Evolutionary conservation across 2,329 filamentous ascomycete genomes (phyloP).

Genomic region (Fusarium succisae): DNA sequence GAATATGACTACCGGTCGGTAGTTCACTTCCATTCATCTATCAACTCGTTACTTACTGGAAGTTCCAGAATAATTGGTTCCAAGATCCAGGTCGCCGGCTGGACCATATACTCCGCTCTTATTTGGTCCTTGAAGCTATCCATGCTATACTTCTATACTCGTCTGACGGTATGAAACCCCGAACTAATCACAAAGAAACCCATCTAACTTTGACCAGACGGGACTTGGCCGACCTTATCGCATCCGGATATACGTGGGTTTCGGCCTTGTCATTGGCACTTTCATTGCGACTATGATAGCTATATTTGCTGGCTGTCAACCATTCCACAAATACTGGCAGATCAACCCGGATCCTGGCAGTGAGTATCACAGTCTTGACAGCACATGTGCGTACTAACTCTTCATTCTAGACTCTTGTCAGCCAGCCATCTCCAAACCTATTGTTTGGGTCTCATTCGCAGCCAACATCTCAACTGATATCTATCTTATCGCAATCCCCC

Average conservation of each 20-base stretch:
- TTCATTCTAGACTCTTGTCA: constrained; percentile 53
- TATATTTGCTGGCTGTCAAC: constrained; percentile 61
- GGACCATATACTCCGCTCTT: constrained; percentile 61
- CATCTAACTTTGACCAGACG: constrained; percentile 41
- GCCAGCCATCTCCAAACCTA: constrained; percentile 57
- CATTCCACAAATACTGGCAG: constrained; percentile 65
- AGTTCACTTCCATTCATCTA: no score
- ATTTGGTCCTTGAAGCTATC: constrained; percentile 65
- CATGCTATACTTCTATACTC: constrained; percentile 64
- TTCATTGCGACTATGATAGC: constrained; percentile 60
- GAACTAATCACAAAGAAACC: rapidly evolving
- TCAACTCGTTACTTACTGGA: background rate
- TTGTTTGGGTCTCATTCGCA: constrained; percentile 60
- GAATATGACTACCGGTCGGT: constrained; percentile 52
- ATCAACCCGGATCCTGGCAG: constrained; percentile 66
- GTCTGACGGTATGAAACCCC: constrained; percentile 53
- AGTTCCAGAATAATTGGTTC: constrained; percentile 57
- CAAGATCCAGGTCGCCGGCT: constrained; percentile 64
- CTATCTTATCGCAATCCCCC: constrained; percentile 65
- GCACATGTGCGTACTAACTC: background rate
- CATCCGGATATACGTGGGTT: constrained; percentile 59
- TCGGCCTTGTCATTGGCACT: constrained; percentile 56
- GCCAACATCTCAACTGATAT: constrained; percentile 65
- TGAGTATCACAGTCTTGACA: constrained; percentile 43
- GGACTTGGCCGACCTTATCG: constrained; percentile 51